Conservation (phyloP, 2,329 filamentous ascomycete genomes). For the Dactylellina parvicollis region DNA sequence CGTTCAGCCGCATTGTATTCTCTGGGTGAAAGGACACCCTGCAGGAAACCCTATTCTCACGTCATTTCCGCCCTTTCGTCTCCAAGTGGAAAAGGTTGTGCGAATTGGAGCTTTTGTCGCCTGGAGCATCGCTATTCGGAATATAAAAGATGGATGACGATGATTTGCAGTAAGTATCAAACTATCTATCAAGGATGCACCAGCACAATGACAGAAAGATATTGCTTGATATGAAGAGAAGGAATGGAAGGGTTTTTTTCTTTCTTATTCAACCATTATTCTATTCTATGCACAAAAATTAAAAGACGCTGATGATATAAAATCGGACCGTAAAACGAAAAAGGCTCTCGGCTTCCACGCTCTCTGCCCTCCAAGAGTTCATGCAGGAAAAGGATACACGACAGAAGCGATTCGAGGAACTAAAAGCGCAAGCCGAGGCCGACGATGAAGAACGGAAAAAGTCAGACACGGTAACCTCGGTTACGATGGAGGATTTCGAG, state of each 20-base stretch:
- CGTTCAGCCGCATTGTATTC: constrained; percentile 45
- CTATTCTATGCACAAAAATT: neutral
- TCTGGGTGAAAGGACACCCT: constrained; percentile 25
- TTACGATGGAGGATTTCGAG: constrained; percentile 75
- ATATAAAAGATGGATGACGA: constrained; percentile 54
- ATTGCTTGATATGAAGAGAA: too few species aligned
- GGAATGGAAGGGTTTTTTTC: too few species aligned
- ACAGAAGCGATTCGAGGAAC: constrained; percentile 73
- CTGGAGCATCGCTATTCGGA: neutral
- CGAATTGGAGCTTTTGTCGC: neutral
- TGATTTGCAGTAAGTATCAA: constrained; percentile 49
- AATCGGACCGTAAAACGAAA: neutral
- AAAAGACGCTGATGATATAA: neutral
- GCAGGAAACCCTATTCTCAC: constrained; percentile 54
- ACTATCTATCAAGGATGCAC: too few species aligned
- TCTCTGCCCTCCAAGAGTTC: constrained; percentile 77
- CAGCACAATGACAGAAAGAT: too few species aligned
- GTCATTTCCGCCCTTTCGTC: constrained; percentile 3
- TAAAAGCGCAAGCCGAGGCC: constrained; percentile 71
- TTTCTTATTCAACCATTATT: too few species aligned
- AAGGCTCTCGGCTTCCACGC: constrained; percentile 71
- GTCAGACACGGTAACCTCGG: constrained; percentile 45
- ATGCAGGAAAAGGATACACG: constrained; percentile 76
- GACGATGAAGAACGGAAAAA: constrained; percentile 62
- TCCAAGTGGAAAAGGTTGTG: neutral